A percentile compares a stretch with the other conserved stretches of the same genome.
phyloP scores from a whole-genome alignment of 2,329 filamentous ascomycete genomes.

The Aphanoascus verrucosus region DNA sequence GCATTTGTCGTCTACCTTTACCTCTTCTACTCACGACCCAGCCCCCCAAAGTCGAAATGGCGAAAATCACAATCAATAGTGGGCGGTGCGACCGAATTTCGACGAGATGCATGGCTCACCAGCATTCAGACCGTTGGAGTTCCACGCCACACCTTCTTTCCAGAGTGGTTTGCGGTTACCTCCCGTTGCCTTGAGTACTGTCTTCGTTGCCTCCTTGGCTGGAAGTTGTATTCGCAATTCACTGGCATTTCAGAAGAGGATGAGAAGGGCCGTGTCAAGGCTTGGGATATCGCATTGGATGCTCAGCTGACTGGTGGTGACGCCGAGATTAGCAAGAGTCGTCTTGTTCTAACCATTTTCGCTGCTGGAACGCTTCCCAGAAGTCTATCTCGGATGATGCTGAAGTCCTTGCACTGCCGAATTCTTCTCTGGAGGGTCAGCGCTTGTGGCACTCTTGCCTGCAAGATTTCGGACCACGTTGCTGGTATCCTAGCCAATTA shows the following conservation, averaged over 20 bases:
- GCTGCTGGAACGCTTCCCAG: slow-evolving; percentile 78
- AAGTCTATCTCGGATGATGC: slow-evolving; percentile 73
- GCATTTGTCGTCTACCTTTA: slow-evolving; percentile 49
- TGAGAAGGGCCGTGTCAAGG: slow-evolving; percentile 75
- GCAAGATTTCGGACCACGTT: slow-evolving; percentile 54
- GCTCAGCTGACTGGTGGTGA: slow-evolving; percentile 87
- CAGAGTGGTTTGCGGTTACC: slow-evolving; percentile 70
- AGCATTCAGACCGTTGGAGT: slow-evolving; percentile 89
- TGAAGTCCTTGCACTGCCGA: slow-evolving; percentile 85
- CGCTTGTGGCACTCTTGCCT: slow-evolving; percentile 53
- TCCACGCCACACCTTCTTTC: slow-evolving; percentile 72
- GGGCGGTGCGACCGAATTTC: slow-evolving; percentile 72
- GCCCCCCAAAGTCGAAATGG: slow-evolving; percentile 37
- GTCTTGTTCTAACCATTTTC: slow-evolving; percentile 73
- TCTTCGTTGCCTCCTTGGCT: slow-evolving; percentile 64
- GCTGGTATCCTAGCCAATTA: slow-evolving; percentile 63
- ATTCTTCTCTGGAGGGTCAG: slow-evolving; percentile 73
- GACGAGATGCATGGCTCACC: slow-evolving; percentile 83
- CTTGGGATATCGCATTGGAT: slow-evolving; percentile 87
- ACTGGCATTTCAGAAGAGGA: slow-evolving; percentile 75
- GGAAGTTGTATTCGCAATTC: slow-evolving; percentile 63
- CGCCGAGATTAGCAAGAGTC: slow-evolving; percentile 75
- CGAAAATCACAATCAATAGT: slow-evolving; percentile 34
- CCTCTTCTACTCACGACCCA: slow-evolving; percentile 47
- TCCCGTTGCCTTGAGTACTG: slow-evolving; percentile 76